Evolutionary conservation across 345 rosid species (phyloP).

Genomic region (Camelina sativa): DNA sequence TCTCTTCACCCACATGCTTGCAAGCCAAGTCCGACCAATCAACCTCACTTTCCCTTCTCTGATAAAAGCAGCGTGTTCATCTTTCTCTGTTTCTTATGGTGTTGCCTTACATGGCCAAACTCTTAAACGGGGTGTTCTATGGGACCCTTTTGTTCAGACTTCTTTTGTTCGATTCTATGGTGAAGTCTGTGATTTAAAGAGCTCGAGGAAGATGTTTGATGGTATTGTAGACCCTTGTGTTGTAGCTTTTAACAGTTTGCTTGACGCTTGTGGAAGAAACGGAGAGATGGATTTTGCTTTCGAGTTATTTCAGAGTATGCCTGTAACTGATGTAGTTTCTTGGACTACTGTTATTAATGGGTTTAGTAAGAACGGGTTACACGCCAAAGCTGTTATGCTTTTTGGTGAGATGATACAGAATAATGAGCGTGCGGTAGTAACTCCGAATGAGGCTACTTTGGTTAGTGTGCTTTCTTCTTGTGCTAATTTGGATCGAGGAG

Average conservation of each 20-base stretch:
- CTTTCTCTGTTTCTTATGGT: conserved; percentile 49
- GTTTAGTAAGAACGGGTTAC: conserved; percentile 51
- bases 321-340: conserved; percentile 60
- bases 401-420: conserved; percentile 57
- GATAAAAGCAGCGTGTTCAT: conserved; percentile 53
- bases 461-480: conserved; percentile 66
- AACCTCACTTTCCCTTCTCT: conserved; percentile 71
- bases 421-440: conserved; percentile 34
- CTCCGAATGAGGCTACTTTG: conserved; percentile 73
- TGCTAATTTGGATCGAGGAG: conserved; percentile 56
- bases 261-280: conserved; percentile 67
- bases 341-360: conserved; percentile 81
- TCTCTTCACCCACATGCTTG: conserved; percentile 68
- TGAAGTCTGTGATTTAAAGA: conserved; percentile 34
- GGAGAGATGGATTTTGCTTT: conserved; percentile 61
- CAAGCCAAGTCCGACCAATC: conserved; percentile 51
- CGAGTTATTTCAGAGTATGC: conserved; percentile 55
- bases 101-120: conserved; percentile 59
- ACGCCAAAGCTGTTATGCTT: conserved; percentile 48
- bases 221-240: conserved; percentile 57
- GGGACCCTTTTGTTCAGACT: conserved; percentile 61
- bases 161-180: conserved; percentile 58
- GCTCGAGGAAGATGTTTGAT: conserved; percentile 60
- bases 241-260: conserved; percentile 59
- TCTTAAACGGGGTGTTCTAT: conserved; percentile 53